A percentile compares a stretch with the other conserved stretches of the same genome.
Conservation (phyloP, 2,329 filamentous ascomycete species). For the Lomentospora prolificans region DNA sequence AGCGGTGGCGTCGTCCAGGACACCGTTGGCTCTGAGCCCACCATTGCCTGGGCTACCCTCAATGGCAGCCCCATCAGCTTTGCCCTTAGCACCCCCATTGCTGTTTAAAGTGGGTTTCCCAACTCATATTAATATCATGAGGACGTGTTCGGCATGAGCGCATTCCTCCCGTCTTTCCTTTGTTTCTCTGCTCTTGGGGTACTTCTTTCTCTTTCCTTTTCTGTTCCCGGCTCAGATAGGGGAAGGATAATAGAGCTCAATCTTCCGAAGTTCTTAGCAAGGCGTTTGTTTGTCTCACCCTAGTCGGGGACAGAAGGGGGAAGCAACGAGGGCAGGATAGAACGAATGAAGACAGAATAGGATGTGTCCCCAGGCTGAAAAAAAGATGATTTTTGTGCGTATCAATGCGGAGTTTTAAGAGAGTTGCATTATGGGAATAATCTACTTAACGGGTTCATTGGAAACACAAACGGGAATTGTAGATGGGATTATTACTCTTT, state of each 20-base stretch:
- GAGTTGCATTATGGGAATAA: background rate
- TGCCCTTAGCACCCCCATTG: constrained; percentile 14
- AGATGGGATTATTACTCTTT: background rate
- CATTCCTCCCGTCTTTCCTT: background rate
- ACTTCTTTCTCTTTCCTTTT: too few relatives aligned
- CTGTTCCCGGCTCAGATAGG: too few relatives aligned
- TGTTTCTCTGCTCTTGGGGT: too few relatives aligned
- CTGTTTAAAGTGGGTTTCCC: background rate
- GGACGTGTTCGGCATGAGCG: background rate
- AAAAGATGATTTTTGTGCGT: background rate
- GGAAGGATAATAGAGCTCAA: too few relatives aligned
- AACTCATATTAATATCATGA: too few relatives aligned
- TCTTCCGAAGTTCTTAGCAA: too few relatives aligned
- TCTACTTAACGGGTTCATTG: background rate
- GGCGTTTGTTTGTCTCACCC: background rate
- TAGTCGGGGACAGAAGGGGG: background rate
- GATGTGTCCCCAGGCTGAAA: background rate
- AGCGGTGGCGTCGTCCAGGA: constrained; percentile 33
- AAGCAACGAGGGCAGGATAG: background rate
- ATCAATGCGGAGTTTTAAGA: background rate
- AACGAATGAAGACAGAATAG: background rate
- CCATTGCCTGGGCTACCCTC: constrained; percentile 39
- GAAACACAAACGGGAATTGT: background rate
- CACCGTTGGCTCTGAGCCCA: constrained; percentile 41
- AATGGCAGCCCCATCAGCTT: constrained; percentile 33